Evolutionary conservation across 371 early-diverging fungal species (phyloP).

Genomic region (Dinochytrium kinnereticum): DNA sequence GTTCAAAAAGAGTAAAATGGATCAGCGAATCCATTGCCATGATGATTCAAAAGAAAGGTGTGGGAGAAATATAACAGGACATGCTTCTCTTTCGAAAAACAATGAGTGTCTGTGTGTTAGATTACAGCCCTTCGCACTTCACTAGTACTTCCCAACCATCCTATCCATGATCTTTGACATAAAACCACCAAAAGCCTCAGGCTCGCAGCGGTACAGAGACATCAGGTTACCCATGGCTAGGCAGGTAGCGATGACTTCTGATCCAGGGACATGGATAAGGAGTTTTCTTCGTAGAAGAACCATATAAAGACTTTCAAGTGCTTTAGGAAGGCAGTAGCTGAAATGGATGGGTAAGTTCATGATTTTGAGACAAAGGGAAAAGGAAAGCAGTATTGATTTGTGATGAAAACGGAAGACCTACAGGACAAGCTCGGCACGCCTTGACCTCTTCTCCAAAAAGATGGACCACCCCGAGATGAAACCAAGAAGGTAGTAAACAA

Average conservation of each 20-base stretch:
- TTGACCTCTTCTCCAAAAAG: slow-evolving; percentile 70
- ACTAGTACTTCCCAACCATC: slow-evolving; percentile 39
- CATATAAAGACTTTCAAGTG: slow-evolving; percentile 44
- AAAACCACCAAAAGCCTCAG: slow-evolving; percentile 45
- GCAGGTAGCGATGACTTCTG: slow-evolving; percentile 43
- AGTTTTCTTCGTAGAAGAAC: slow-evolving; percentile 40
- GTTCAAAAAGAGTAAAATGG: background rate
- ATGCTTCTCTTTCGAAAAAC: no score
- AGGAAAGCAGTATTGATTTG: slow-evolving; percentile 24
- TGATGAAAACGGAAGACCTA: no score
- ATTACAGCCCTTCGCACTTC: no score
- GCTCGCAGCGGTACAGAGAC: slow-evolving; percentile 48
- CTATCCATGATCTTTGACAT: slow-evolving; percentile 45
- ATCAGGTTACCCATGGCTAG: slow-evolving; percentile 33
- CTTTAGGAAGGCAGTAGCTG: slow-evolving; percentile 58
- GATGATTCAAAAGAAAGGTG: no score
- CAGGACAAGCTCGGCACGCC: slow-evolving; percentile 47
- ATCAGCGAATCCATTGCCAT: no score
- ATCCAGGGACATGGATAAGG: slow-evolving; percentile 39
- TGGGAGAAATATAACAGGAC: no score
- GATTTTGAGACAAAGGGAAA: slow-evolving; percentile 32
- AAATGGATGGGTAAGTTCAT: slow-evolving; percentile 27
- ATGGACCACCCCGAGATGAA: slow-evolving; percentile 62
- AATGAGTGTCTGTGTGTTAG: no score
- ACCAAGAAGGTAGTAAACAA: slow-evolving; percentile 65